A percentile compares a stretch with the other conserved stretches of the same genome.
phyloP scores from a whole-genome alignment of 2,329 filamentous ascomycete genomes.

The Ophiostoma sp. region DNA sequence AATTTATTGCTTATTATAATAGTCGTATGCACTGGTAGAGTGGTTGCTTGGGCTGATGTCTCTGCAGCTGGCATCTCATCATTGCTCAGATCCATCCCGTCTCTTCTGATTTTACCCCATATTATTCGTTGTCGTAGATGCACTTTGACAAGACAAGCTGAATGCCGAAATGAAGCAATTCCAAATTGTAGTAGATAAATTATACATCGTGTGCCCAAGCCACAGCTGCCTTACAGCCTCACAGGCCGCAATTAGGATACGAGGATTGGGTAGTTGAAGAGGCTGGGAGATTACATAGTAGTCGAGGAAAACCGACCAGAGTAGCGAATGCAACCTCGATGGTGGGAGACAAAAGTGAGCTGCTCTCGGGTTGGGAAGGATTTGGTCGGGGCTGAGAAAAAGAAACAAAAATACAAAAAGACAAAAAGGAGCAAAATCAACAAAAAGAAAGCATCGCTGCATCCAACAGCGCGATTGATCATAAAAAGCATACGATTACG shows the following conservation, averaged over 20 bases:
- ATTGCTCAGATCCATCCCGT: too few species aligned
- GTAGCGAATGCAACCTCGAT: not conserved
- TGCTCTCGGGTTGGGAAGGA: not conserved
- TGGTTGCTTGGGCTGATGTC: conserved; percentile 1
- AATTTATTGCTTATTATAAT: not conserved
- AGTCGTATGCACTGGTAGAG: not conserved
- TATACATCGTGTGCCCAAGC: not conserved
- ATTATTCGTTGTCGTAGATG: not conserved
- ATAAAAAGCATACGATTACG: not conserved
- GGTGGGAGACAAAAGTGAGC: not conserved
- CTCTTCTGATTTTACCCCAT: not conserved
- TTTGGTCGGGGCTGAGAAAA: not conserved
- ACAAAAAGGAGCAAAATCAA: not conserved
- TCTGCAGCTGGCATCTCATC: not conserved
- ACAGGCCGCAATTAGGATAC: too few species aligned
- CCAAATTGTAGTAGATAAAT: not conserved
- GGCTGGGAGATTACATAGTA: too few species aligned
- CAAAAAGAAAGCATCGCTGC: not conserved
- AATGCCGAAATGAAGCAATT: not conserved
- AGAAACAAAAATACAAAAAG: not conserved
- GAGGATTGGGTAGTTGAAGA: too few species aligned
- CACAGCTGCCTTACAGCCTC: not conserved
- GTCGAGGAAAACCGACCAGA: too few species aligned
- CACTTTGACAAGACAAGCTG: not conserved
- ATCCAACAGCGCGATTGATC: not conserved